Conservation (phyloP, 768 basidiomycete species). For the Tulasnella sp. region DNA sequence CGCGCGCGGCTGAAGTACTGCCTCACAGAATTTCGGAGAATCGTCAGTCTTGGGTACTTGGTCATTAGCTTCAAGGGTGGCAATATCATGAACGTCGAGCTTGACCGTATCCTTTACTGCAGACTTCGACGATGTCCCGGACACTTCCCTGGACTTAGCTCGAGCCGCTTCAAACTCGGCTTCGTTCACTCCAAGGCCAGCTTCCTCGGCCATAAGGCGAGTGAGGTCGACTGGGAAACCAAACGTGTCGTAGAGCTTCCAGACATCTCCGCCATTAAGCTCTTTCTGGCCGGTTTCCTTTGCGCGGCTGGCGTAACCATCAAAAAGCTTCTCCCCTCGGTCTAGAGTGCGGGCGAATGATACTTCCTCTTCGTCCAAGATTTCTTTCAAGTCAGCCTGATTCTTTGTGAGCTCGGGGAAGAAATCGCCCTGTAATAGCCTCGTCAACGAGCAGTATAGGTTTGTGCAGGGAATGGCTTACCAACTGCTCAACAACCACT, state of each 20-base stretch:
- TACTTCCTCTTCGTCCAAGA: slow-evolving; percentile 94
- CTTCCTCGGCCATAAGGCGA: slow-evolving; percentile 92
- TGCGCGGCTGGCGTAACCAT: slow-evolving; percentile 69
- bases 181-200: slow-evolving; percentile 75
- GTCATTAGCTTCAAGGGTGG: slow-evolving; percentile 67
- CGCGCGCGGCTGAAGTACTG: neutral
- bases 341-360: slow-evolving; percentile 97
- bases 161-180: slow-evolving; percentile 85
- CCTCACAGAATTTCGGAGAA: slow-evolving; percentile 79
- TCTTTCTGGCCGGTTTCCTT: slow-evolving; percentile 52
- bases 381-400: slow-evolving; percentile 79
- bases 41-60: slow-evolving; percentile 88
- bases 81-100: slow-evolving; percentile 93
- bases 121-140: slow-evolving; percentile 74
- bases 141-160: slow-evolving; percentile 80
- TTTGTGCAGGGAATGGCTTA: slow-evolving; percentile 32
- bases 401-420: slow-evolving; percentile 92
- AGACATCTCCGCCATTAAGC: slow-evolving; percentile 86
- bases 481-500: slow-evolving; percentile 82
- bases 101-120: slow-evolving; percentile 63
- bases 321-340: slow-evolving; percentile 92
- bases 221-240: slow-evolving; percentile 98
- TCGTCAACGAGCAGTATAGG: slow-evolving; percentile 15
- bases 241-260: slow-evolving; percentile 96
- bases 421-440: slow-evolving; percentile 52